Evolutionary conservation across 805 yeast species (phyloP).

Genomic region (Henningerozyma blattae): DNA sequence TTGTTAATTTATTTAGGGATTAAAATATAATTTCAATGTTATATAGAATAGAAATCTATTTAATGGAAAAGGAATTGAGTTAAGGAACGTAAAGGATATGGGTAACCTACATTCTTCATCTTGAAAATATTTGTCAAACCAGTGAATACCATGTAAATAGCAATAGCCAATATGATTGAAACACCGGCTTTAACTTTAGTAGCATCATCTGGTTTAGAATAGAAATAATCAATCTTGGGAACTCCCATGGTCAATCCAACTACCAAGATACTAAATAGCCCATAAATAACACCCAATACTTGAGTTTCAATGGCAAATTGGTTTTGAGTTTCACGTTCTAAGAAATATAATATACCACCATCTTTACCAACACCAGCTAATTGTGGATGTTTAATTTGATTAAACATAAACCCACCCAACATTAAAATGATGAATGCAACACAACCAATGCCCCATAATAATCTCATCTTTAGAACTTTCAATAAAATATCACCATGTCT

Average conservation of each 20-base stretch:
- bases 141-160: constrained; percentile 49
- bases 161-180: constrained; percentile 31
- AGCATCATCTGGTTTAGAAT: constrained; percentile 22
- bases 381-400: constrained; percentile 63
- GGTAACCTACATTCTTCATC: constrained; percentile 65
- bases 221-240: constrained; percentile 26
- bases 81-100: constrained; percentile 35
- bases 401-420: constrained; percentile 88
- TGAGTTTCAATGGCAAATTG: constrained; percentile 90
- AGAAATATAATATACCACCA: constrained; percentile 39
- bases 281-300: constrained; percentile 63
- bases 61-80: too few species aligned
- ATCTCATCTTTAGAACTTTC: constrained; percentile 35
- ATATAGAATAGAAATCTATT: too few species aligned
- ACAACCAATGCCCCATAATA: constrained; percentile 57
- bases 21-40: too few species aligned
- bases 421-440: constrained; percentile 62
- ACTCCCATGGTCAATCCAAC: constrained; percentile 47
- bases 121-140: constrained; percentile 53
- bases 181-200: constrained; percentile 33
- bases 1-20: too few species aligned
- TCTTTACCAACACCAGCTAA: constrained; percentile 31
- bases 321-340: constrained; percentile 51
- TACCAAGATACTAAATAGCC: constrained; percentile 46
- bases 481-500: constrained; percentile 26